Evolutionary conservation across 2,329 filamentous ascomycete species (phyloP).

Genomic region (Colletotrichum siamense): DNA sequence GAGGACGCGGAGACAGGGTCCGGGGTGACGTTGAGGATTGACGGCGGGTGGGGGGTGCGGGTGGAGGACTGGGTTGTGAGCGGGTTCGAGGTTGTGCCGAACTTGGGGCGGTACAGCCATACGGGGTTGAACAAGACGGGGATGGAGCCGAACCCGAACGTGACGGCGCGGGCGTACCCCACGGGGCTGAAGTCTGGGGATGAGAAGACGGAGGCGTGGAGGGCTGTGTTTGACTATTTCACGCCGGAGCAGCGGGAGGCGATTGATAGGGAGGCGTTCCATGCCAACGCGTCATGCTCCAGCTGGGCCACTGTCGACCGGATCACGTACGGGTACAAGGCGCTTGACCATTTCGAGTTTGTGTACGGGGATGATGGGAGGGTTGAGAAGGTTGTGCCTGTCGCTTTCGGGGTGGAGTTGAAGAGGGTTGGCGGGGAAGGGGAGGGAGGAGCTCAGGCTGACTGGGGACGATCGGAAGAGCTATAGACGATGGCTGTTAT

Average conservation of each 20-base stretch:
- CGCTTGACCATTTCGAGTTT: constrained; percentile 34
- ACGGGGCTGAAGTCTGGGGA: neutral
- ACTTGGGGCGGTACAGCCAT: constrained; percentile 33
- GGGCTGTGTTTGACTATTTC: constrained; percentile 32
- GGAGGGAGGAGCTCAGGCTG: neutral
- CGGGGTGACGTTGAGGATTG: constrained; percentile 40
- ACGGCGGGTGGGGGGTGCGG: constrained; percentile 42
- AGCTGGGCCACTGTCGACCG: constrained; percentile 38
- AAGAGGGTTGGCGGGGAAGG: neutral
- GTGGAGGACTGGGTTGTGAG: constrained; percentile 44
- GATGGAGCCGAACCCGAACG: neutral
- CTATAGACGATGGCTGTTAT: neutral
- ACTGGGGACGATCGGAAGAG: neutral
- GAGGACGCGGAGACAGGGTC: constrained; percentile 42
- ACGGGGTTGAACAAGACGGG: neutral
- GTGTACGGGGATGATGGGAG: neutral
- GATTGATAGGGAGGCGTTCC: constrained; percentile 31
- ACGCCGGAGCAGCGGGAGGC: constrained; percentile 19
- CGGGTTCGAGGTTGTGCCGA: constrained; percentile 43
- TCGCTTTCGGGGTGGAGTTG: constrained; percentile 1
- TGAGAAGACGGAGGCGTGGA: constrained; percentile 32
- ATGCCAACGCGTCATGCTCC: constrained; percentile 31
- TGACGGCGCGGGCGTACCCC: constrained; percentile 24
- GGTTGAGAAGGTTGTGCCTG: constrained; percentile 8
- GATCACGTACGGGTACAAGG: constrained; percentile 32